Evolutionary conservation across 2,329 filamentous ascomycete species (phyloP), one percentile per base, ranked within the genome.

Genomic region (Cephalotrichum gorgonifer): DNA sequence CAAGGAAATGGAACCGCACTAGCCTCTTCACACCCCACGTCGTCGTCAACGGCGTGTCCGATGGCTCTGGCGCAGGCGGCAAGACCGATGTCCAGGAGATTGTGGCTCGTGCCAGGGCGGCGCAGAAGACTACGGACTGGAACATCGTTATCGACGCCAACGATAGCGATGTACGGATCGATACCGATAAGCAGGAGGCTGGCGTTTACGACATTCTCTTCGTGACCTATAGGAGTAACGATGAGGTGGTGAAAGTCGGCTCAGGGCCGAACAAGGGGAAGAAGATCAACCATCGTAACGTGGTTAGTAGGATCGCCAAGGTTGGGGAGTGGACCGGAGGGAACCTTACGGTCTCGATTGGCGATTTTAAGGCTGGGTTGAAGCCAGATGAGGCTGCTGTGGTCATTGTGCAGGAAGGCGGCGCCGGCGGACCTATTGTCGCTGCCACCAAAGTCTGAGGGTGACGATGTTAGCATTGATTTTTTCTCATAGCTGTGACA

Each of bases 241-340:
- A 56, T 14, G 53, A 61, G 33, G 55, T 50, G 8, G 53, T 64
- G 31, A 63, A 64, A 50, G 56, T 64, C 28, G 55, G 57, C 11
- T 60, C 60, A 43, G 63, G 62, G 0, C 57, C 60, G 3, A 65
- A 65, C 53, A 65, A 64, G 56, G 60, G 62, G 25, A 64, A 64
- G 54, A 65, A 64, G 47, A 49, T 67, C 14, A 50, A 55, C 26
- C 61, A 66, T 46, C 56, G 56, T 28, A 63, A 66, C 47, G 50
- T 59, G 1, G 63, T 65, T 2, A 57, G 55, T 28, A 57, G 58
- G 23, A 48, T 64, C 7, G 53, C 54, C 44, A 65, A 64, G 56
- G 56, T 64, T 50, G 64, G 64, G 6, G 60, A 65, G 50, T 66
- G 63, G 63, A 54, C 30, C 17, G 63, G 63, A 1, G 62, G 63